Base-by-base conservation (phyloP, 169 alveolate species). In the Cryptosporidium ryanae region DNA sequence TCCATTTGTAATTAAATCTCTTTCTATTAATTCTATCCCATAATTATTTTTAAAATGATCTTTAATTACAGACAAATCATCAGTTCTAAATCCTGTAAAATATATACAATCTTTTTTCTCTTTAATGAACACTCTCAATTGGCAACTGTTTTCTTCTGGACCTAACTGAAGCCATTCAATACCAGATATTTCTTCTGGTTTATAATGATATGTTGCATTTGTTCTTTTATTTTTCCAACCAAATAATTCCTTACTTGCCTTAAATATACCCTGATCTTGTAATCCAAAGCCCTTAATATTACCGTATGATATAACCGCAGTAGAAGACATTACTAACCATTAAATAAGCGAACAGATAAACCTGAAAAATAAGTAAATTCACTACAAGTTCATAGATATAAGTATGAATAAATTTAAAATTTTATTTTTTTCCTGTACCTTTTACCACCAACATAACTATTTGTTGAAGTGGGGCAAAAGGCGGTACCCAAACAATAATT, bases 171-270 rank as follows among this genome's bases (percentile, higher is more conserved):
- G 81, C 94, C 95, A 93, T 65, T 92, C 89, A 7, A 91, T 94
- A 46, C 91, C 90, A 54, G 90, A 89, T 44, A 95, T 90, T 66
- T 95, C 98, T 15, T 89, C 83, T 18, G 93, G 93, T 57, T 93
- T 92, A 92, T 94, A 94, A 82, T 94, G 97, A 63, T 93, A 84
- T 18, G 95, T 96, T 82, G 89, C 95, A 31, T 96, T 96, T n/a
- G 97, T 95, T 50, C 95, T 84, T 63, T 93, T 93, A 82, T 95
- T 94, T 84, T 94, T 95, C 98, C 98, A 95, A 0, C 98, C 98
- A 65, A 95, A 93, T 57, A 95, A 84, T 71, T 94, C 97, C 29
- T 93, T 94, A 46, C 97, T 93, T 91, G 94, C 96, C 82, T 94
- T 94, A 91, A 95, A 95, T 27, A 95, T 91, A 7, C 98, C 98